These are phyloP conservation scores for Diutina siamensis DNA, from an alignment of 1,139 yeast genomes.

Conservation along the genomic window DNA sequence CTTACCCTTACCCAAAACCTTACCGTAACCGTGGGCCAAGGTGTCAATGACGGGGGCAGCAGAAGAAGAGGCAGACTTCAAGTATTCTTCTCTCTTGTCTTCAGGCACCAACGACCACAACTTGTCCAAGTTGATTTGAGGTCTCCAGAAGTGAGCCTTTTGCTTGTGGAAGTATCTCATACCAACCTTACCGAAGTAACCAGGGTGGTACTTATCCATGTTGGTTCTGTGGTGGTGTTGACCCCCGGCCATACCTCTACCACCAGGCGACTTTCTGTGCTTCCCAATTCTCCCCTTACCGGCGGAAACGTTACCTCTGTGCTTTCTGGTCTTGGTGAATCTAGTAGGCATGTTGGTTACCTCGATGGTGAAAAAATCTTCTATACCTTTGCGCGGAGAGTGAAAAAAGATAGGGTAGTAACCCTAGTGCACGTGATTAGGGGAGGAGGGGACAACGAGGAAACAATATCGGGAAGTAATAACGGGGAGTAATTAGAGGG, in stretches of 20 bases:
- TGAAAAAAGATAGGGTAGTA: neutral
- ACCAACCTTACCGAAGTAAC: conserved; percentile 99
- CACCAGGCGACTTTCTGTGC: conserved; percentile 99
- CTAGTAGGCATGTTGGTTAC: conserved; percentile 80
- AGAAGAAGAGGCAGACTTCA: conserved; percentile 72
- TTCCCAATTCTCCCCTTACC: conserved; percentile 99
- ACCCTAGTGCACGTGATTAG: neutral
- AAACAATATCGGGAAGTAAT: no score
- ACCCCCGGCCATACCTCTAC: conserved; percentile 99
- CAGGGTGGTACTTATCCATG: conserved; percentile 99
- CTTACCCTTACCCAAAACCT: conserved; percentile 99
- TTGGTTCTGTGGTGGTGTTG: conserved; percentile 99
- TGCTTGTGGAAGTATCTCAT: conserved; percentile 99
- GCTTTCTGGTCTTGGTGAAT: conserved; percentile 99
- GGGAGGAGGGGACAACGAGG: no score
- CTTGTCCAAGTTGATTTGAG: conserved; percentile 96
- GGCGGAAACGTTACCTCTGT: conserved; percentile 99
- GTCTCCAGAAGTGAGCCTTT: conserved; percentile 94
- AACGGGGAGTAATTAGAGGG: no score
- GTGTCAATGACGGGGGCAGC: conserved; percentile 99
- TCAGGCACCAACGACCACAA: conserved; percentile 96
- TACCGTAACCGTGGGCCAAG: conserved; percentile 99
- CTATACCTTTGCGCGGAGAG: neutral
- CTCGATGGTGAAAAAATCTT: neutral
- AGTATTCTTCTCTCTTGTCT: conserved; percentile 91